Evolutionary conservation across 306 rosid species (phyloP), one percentile per base, ranked within the genome.

Genomic region (Mimosa pudica): DNA sequence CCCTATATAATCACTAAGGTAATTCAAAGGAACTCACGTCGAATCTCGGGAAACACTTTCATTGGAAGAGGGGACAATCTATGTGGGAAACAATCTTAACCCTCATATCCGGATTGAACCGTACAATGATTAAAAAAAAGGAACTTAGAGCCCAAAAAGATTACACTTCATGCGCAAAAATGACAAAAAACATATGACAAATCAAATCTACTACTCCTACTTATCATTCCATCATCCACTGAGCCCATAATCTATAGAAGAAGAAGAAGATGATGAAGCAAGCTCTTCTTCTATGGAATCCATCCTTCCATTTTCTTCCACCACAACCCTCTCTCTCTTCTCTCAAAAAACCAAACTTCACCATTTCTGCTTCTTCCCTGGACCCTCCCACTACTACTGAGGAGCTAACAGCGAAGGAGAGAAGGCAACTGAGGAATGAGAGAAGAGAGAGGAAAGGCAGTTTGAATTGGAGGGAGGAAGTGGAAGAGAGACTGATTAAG

Each of bases 381-480:
- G 94, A 89, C 68, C 36, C 89, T 73, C 36, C 89, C 66, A 70
- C 74, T 61, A 70, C 62, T 5, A 82, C 63, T 68, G 76, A 78
- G 13, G 86, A 84, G 35, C 92, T 92, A 18, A 79, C 90, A 0
- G 96, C 90, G 0, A 82, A 89, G 33, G 97, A 94, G 83, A 84
- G 90, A 74, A 84, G 98, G 86, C 86, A 76, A 4, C 87, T 90
- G 55, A 86, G 89, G 76, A 92, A 89, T 84, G 94, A 90, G 85
- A 81, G 92, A 24, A 85, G 98, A 77, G 97, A 85, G 90, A 84
- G 52, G 16, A 94, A 86, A 52, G 13, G 75, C 74, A 82, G 87
- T 4, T 24, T 80, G 9, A 92, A 81, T 47, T 92, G 98, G 98
- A 89, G 84, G 54, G 97, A 92, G 70, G 85, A 85, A 49, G 96